Base-by-base conservation (phyloP, 257 asterid genomes). In the Henckelia pumila region DNA sequence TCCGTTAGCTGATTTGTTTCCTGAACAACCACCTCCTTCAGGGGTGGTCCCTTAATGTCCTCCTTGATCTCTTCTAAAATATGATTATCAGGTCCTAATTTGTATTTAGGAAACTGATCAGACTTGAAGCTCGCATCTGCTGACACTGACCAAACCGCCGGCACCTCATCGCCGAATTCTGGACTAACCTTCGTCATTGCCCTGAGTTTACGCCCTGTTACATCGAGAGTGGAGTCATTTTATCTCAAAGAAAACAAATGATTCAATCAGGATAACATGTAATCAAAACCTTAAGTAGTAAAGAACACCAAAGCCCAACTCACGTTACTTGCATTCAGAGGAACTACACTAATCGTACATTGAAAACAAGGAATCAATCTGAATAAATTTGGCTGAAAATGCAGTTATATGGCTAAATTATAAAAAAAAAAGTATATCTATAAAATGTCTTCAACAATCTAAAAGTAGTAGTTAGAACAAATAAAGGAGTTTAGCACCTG, bases 171-270 rank as follows among this genome's bases (percentile, higher is more conserved):
- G 37, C 89, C 95, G 23, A 77, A 77, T 55, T 81, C 92, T 8
- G 99, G 99, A 76, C 95, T 88, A 33, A 89, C 86, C 88, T 87
- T 93, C 75, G 99, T 90, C 99, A 93, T 92, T 56, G 78, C 69
- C 69, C 71, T 55, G 19, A 63, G 59, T 60, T 19, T 61, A 49
- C 63, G 29, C 49, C 76, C 87, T 80, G 80, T 52, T 67, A 20
- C 63, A 64, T 29, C 55, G 75, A 55, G 17, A 19, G 21, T 22
- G 21, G 6, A 29, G 23, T 52, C 59, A 25, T 10, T 47, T 71
- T 9, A 26, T 33, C 61, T 23, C 26, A 19, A 49, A 35, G 52
- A 25, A 56, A 63, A 56, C 19, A 3, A 66, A 26, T 19, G 40
- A 19, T 22, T n/a, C 57, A 71, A 62, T 25, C 47, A 61, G 35